Evolutionary conservation across 1,284 basidiomycete genomes (phyloP), one percentile per base, ranked within the genome.

Genomic region (Microbotryomycetes sp.): DNA sequence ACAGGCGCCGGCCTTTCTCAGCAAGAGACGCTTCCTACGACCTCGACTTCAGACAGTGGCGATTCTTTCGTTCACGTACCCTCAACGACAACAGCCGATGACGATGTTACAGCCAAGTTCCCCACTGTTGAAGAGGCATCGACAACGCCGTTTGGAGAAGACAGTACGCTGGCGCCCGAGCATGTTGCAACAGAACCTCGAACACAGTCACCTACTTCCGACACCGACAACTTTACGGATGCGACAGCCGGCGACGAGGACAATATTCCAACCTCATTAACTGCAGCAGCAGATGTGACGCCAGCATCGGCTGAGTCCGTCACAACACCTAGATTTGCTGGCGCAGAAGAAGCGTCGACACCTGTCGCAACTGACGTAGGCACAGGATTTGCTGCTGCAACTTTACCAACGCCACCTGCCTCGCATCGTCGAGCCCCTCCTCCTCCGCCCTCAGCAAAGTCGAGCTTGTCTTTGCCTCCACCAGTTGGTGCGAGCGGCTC

Each of bases 51-150:
- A 16, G 58, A 60, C 49, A 48, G 54, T 23, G 62, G 58, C n/a
- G 62, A 63, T 32, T 59, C 56, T 3, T 65, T 56, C 45, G 63
- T 64, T 1, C 60, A 62, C 29, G 62, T 62, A 12, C 25, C 45
- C 22, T 23, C 56, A 4, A 19, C 45, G 36, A 42, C 36, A 19
- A 12, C 36, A 12, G 36, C 36, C 36, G 36, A 42, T 42, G 36
- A 42, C 36, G 36, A 42, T 19, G 19, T 42, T 9, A 42, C 36
- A 19, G 36, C 36, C 36, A 42, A 42, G 36, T 42, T 42, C 12
- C 36, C 36, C 9, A 9, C 36, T 9, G 36, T 42, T 42, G n/a
- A n/a, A n/a, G n/a, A n/a, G n/a, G n/a, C n/a, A n/a, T n/a, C n/a
- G n/a, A n/a, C n/a, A n/a, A n/a, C n/a, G n/a, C n/a, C n/a, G n/a